Percentiles rank a stretch among this genome's conserved stretches.
Conservation (phyloP, 805 yeast genomes). For the Cyberlindnera maclurae region DNA sequence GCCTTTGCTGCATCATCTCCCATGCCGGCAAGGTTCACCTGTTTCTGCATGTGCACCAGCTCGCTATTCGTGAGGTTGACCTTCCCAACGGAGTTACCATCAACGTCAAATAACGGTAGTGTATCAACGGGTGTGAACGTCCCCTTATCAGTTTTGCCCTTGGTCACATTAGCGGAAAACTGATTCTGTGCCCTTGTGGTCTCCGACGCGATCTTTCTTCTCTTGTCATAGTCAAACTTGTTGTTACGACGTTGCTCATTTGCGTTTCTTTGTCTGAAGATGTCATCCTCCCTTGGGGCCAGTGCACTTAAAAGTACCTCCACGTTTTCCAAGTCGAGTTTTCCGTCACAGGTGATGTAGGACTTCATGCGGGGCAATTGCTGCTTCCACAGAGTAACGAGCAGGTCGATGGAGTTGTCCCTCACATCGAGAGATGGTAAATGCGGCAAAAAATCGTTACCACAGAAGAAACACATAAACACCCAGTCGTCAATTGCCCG, state of each 20-base stretch:
- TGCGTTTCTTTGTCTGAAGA: constrained; percentile 63
- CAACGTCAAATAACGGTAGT: constrained; percentile 69
- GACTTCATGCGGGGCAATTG: constrained; percentile 59
- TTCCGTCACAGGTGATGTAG: constrained; percentile 88
- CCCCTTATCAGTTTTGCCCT: constrained; percentile 64
- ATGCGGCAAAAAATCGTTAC: constrained; percentile 97
- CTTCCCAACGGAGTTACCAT: constrained; percentile 70
- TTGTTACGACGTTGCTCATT: constrained; percentile 52
- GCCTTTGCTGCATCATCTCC: constrained; percentile 22
- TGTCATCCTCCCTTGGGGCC: constrained; percentile 68
- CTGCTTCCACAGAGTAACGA: constrained; percentile 79
- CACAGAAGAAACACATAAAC: constrained; percentile 96
- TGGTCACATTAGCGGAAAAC: constrained; percentile 46
- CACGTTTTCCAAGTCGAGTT: constrained; percentile 65
- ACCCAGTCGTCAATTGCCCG: constrained; percentile 99
- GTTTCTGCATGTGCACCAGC: constrained; percentile 54
- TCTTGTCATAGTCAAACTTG: constrained; percentile 53
- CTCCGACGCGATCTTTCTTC: constrained; percentile 45
- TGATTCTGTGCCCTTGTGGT: constrained; percentile 38
- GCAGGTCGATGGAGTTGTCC: constrained; percentile 82
- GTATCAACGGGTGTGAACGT: constrained; percentile 62
- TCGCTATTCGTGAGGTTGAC: constrained; percentile 61
- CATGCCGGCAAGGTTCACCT: constrained; percentile 36
- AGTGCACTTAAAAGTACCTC: constrained; percentile 60
- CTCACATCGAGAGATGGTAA: constrained; percentile 91